Evolutionary conservation across 2,329 filamentous ascomycete genomes (phyloP).

Genomic region (Ceratocystis ficicola): DNA sequence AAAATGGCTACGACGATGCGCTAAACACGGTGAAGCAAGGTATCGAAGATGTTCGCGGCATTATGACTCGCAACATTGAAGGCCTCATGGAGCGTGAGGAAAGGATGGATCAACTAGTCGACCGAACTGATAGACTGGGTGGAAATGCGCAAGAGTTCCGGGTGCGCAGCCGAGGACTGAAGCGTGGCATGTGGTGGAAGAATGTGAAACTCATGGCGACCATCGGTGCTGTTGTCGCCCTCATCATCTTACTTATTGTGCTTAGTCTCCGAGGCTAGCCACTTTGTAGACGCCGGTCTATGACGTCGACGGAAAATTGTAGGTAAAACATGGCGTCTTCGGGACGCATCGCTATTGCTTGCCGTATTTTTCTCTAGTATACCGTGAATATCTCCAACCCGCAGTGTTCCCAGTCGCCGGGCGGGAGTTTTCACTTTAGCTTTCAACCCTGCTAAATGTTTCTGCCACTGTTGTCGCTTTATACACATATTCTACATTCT

Average conservation of each 20-base stretch:
- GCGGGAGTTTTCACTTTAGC: neutral
- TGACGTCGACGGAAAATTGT: too few relatives aligned
- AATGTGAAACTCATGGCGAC: conserved; percentile 82
- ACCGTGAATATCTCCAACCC: neutral
- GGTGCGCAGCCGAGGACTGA: conserved; percentile 70
- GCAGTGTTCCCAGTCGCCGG: conserved; percentile 7
- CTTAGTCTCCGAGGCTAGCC: conserved; percentile 29
- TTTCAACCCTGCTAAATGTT: neutral
- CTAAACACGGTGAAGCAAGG: conserved; percentile 72
- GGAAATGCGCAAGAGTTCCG: conserved; percentile 83
- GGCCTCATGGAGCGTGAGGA: conserved; percentile 79
- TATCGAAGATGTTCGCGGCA: conserved; percentile 82
- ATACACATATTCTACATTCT: neutral
- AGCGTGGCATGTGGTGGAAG: conserved; percentile 99
- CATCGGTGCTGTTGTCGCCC: conserved; percentile 39
- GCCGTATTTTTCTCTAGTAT: too few relatives aligned
- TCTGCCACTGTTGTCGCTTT: neutral
- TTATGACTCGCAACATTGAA: conserved; percentile 95
- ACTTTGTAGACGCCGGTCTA: neutral
- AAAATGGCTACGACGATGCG: conserved; percentile 64
- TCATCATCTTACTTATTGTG: conserved; percentile 54
- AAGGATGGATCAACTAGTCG: conserved; percentile 82
- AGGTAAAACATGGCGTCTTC: too few relatives aligned
- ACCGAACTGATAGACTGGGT: conserved; percentile 89
- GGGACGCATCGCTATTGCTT: too few relatives aligned